Conservation (phyloP, 1,284 basidiomycete genomes). For the Ceratobasidium sp. region DNA sequence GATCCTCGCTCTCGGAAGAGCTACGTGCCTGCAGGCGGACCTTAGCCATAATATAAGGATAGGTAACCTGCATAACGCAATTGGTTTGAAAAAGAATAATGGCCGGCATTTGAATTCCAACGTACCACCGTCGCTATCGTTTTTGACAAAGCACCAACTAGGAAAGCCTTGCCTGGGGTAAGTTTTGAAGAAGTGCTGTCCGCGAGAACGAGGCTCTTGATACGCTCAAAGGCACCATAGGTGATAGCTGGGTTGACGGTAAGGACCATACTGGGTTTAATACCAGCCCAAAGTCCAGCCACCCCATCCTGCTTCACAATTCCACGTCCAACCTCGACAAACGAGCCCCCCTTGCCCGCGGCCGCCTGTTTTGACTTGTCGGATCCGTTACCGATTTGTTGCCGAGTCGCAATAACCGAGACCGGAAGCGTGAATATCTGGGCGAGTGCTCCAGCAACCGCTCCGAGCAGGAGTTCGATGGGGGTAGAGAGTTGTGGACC, state of each 20-base stretch:
- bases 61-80: conserved; percentile 74
- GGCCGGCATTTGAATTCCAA: conserved; percentile 46
- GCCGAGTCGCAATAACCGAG: conserved; percentile 96
- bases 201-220: conserved; percentile 78
- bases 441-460: conserved; percentile 92
- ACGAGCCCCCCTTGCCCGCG: conserved; percentile 70
- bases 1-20: conserved; percentile 53
- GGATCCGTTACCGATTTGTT: conserved; percentile 95
- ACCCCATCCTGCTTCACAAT: conserved; percentile 95
- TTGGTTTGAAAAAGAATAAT: neutral
- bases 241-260: conserved; percentile 99
- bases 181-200: conserved; percentile 68
- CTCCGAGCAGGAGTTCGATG: conserved; percentile 90
- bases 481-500: conserved; percentile 76
- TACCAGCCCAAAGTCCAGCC: conserved; percentile 92
- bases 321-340: conserved; percentile 84
- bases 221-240: conserved; percentile 94
- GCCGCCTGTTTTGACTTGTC: conserved; percentile 43
- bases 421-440: conserved; percentile 99
- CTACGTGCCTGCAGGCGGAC: conserved; percentile 91
- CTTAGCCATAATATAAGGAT: conserved; percentile 97
- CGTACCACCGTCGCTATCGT: conserved; percentile 94
- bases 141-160: conserved; percentile 94
- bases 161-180: conserved; percentile 85
- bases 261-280: conserved; percentile 92